These are phyloP conservation scores for Lentinus tigrinus DNA, from an alignment of 768 basidiomycete species.

Conservation along the genomic window DNA sequence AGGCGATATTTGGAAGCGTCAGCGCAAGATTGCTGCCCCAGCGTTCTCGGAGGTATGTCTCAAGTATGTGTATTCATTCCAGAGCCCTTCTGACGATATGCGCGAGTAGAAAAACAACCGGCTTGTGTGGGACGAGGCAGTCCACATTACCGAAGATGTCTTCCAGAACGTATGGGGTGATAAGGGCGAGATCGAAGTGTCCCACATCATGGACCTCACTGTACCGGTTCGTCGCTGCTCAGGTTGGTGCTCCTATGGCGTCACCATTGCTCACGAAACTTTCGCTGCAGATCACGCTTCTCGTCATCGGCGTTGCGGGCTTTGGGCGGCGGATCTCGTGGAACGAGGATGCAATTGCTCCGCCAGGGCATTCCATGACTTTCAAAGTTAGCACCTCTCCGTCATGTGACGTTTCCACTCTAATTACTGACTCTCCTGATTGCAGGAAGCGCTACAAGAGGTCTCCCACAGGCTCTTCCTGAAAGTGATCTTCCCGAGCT, in stretches of 20 bases:
- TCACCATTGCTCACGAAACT: no score
- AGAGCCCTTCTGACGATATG: no score
- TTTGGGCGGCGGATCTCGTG: constrained; percentile 53
- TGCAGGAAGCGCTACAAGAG: constrained; percentile 27
- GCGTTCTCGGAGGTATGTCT: constrained; percentile 55
- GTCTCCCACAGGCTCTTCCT: constrained; percentile 29
- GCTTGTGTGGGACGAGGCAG: constrained; percentile 37
- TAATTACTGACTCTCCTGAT: no score
- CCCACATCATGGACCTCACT: constrained; percentile 50
- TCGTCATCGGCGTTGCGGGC: constrained; percentile 54
- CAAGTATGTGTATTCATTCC: background rate
- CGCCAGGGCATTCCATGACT: constrained; percentile 40
- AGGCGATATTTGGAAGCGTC: constrained; percentile 63
- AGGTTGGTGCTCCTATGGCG: background rate
- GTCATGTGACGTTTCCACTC: background rate
- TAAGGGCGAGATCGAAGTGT: constrained; percentile 37
- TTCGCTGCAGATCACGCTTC: constrained; percentile 52
- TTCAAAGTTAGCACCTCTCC: constrained; percentile 25
- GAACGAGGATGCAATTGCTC: constrained; percentile 40
- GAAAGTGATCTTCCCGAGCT: constrained; percentile 26
- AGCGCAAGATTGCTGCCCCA: constrained; percentile 58
- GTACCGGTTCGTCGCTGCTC: constrained; percentile 39
- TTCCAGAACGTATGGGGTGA: constrained; percentile 45
- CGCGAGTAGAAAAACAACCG: constrained; percentile 30
- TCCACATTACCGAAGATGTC: constrained; percentile 29